Conservation (phyloP, 1,284 basidiomycete species). For the Trichosporon asahii region DNA sequence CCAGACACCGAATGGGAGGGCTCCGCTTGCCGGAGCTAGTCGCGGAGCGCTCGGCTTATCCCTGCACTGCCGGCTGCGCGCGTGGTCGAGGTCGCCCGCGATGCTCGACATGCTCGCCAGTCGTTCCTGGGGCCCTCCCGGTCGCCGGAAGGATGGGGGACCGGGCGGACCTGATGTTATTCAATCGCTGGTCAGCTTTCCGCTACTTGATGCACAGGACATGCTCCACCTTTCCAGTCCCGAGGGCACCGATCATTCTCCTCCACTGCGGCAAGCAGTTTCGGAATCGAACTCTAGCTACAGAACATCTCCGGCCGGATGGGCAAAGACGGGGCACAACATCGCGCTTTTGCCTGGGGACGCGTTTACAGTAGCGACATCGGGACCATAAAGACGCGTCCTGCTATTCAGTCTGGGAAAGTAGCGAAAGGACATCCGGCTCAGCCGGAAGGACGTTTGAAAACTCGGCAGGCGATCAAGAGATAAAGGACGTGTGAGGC, state of each 20-base stretch:
- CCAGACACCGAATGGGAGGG: not conserved
- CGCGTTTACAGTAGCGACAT: not conserved
- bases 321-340: not conserved
- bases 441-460: not conserved
- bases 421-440: not conserved
- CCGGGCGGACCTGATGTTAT: not conserved
- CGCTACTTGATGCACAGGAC: not conserved
- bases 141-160: no score
- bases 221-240: not conserved
- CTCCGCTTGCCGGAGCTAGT: not conserved
- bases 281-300: not conserved
- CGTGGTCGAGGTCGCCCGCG: not conserved
- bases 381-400: not conserved
- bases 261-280: not conserved
- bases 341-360: not conserved
- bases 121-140: not conserved
- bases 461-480: not conserved
- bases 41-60: not conserved
- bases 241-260: not conserved
- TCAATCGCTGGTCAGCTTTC: not conserved
- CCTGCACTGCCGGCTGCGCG: not conserved
- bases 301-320: no score
- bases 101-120: not conserved
- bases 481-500: not conserved
- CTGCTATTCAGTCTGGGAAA: not conserved